phyloP scores from a whole-genome alignment of 805 yeast genomes.

The Candida boleticola region DNA sequence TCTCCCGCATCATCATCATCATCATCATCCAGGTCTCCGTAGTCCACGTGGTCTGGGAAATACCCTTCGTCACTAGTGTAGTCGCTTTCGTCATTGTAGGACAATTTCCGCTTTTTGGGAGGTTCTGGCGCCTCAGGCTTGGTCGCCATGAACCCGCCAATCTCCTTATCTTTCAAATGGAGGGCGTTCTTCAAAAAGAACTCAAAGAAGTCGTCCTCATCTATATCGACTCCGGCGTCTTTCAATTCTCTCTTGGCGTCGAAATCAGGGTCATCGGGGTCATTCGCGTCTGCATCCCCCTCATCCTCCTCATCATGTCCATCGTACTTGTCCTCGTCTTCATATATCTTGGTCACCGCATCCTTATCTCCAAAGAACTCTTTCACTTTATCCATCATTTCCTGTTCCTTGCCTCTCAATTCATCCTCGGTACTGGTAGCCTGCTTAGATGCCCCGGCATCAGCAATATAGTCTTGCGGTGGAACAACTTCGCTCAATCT shows the following conservation, averaged over 20 bases:
- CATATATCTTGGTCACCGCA: conserved; percentile 5
- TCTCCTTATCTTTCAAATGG: not conserved
- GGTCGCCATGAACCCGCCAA: not conserved
- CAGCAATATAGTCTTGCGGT: not conserved
- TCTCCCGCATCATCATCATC: conserved; percentile 8
- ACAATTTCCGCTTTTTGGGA: conserved; percentile 6
- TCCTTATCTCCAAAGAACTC: conserved; percentile 2
- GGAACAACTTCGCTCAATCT: not conserved
- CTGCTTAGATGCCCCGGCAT: not conserved
- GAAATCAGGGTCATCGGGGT: conserved; percentile 1
- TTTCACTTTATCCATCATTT: not conserved
- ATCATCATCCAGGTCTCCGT: conserved; percentile 3
- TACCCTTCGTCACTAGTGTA: conserved; percentile 12
- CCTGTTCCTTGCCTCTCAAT: not conserved
- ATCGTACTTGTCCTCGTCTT: conserved; percentile 9
- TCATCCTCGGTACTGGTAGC: not conserved
- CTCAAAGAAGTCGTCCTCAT: conserved; percentile 71
- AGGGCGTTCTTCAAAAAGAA: conserved; percentile 11
- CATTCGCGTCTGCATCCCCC: conserved; percentile 5
- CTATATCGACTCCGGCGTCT: conserved; percentile 36
- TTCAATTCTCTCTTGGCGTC: conserved; percentile 9
- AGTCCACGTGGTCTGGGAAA: conserved; percentile 5
- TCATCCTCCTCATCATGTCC: conserved; percentile 10
- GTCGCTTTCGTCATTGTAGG: conserved; percentile 17
- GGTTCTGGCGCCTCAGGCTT: not conserved